Percentiles rank a stretch among this genome's conserved stretches.
Evolutionary conservation across 495 filamentous ascomycete species (phyloP).

Genomic region (Melanomma pulvis-pyrius): DNA sequence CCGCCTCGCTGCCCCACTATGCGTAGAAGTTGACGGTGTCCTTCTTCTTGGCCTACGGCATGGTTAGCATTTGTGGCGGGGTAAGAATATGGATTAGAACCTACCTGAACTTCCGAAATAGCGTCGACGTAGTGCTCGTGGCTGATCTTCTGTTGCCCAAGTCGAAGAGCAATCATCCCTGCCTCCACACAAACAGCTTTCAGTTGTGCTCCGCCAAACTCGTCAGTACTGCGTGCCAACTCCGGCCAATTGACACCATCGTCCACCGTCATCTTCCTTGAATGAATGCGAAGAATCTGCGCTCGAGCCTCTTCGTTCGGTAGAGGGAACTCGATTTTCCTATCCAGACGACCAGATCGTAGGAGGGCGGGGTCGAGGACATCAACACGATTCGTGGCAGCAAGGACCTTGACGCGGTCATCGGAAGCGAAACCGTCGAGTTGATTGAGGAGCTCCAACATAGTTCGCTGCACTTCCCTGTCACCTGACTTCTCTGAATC

Average conservation of each 20-base stretch:
- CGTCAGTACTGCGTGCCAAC: constrained; percentile 94
- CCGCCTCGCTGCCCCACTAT: constrained; percentile 18
- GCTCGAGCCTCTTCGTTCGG: constrained; percentile 99
- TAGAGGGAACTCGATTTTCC: constrained; percentile 99
- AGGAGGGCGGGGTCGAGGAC: constrained; percentile 94
- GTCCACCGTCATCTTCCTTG: constrained; percentile 96
- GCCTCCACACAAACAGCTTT: constrained; percentile 99
- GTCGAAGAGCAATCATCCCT: constrained; percentile 96
- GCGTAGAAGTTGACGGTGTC: constrained; percentile 61
- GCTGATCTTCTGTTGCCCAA: constrained; percentile 88
- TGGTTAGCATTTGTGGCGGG: constrained; percentile 14
- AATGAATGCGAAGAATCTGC: constrained; percentile 97
- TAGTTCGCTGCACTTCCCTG: constrained; percentile 96
- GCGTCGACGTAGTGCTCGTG: constrained; percentile 99
- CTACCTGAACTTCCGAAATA: constrained; percentile 86
- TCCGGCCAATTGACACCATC: constrained; percentile 94
- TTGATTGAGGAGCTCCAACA: constrained; percentile 98
- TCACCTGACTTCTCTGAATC: constrained; percentile 98
- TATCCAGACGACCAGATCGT: constrained; percentile 90
- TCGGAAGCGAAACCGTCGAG: constrained; percentile 99
- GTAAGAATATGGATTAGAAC: not conserved
- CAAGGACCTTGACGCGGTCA: constrained; percentile 97
- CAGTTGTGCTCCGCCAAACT: constrained; percentile 95
- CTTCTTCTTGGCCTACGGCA: constrained; percentile 80
- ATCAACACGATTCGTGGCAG: constrained; percentile 96